phyloP scores from a whole-genome alignment of 2,329 filamentous ascomycete species.

The Colletotrichum orchidophilum region DNA sequence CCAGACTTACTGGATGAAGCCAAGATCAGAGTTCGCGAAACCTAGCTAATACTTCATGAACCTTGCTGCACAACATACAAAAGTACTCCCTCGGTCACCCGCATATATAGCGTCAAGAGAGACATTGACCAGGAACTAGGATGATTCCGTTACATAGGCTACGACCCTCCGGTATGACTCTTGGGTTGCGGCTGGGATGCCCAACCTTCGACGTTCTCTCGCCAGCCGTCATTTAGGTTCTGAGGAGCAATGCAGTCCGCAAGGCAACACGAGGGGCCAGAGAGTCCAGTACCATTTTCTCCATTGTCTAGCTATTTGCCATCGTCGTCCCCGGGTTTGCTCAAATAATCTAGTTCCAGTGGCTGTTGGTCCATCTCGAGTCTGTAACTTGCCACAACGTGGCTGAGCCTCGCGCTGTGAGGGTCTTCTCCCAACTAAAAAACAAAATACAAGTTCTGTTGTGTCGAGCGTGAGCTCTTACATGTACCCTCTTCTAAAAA shows the following conservation, averaged over 20 bases:
- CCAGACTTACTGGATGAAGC: neutral
- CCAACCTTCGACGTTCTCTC: no score
- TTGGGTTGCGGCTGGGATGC: no score
- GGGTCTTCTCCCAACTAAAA: neutral
- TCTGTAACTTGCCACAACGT: neutral
- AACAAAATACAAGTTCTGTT: constrained; percentile 16
- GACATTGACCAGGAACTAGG: neutral
- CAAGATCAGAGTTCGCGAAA: neutral
- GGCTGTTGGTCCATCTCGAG: constrained; percentile 11
- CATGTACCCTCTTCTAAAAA: constrained; percentile 1
- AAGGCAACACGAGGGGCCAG: neutral
- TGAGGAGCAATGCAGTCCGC: neutral
- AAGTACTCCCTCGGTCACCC: neutral
- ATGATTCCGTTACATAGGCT: neutral
- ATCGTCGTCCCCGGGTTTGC: neutral
- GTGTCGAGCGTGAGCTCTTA: constrained; percentile 14
- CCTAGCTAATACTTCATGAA: neutral
- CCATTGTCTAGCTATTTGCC: neutral
- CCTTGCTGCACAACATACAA: neutral
- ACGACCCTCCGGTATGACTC: neutral
- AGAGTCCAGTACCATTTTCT: neutral
- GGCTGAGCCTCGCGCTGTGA: neutral
- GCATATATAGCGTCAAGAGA: neutral
- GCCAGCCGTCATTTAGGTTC: no score
- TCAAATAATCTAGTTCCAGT: neutral